Evolutionary conservation across 371 early-diverging fungal species (phyloP), one percentile per base, ranked within the genome.

Genomic region (Syncephalastrum monosporum): DNA sequence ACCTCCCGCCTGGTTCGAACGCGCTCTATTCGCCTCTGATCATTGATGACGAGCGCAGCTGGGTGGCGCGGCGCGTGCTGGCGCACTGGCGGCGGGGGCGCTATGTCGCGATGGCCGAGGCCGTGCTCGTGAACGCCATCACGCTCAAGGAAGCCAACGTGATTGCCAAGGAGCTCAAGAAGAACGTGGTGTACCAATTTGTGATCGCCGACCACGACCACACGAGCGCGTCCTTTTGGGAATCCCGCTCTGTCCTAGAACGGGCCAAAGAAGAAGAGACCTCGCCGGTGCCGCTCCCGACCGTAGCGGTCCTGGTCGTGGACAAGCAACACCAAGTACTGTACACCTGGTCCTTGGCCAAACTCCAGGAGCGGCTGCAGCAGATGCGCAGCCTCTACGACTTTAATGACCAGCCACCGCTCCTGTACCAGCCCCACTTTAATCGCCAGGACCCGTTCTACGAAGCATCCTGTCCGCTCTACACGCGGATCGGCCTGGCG

Each of bases 61-160:
- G 19, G 24, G 17, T 25, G 12, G 21, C 14, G 5, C 44, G 52
- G 5, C 45, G 43, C 8, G 33, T 24, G 12, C 24, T 59, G 24
- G 59, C 50, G 24, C 71, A 72, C 33, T 89, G 91, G 90, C 81
- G 81, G 51, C 67, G 75, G 16, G 67, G 85, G 45, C 74, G 83
- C 29, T 77, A 77, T 56, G 86, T 91, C 25, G 64, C 72, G 15
- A 84, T 92, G 66, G 88, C 90, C 4, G 87, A 90, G 60, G 74
- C 69, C 8, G 82, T 91, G 33, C 62, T 88, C 41, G 81, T 79
- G 14, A 77, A 85, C 52, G 89, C 89, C 0, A 79, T 83, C 3
- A 53, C 86, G 38, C 60, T 95, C 42, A 93, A 93, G 64, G 91
- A 93, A 59, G 94, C 91, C 59, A 95, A 93, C 59, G 78, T 92